Conservation (phyloP, 2,329 filamentous ascomycete species). For the Metarhizium humberi region DNA sequence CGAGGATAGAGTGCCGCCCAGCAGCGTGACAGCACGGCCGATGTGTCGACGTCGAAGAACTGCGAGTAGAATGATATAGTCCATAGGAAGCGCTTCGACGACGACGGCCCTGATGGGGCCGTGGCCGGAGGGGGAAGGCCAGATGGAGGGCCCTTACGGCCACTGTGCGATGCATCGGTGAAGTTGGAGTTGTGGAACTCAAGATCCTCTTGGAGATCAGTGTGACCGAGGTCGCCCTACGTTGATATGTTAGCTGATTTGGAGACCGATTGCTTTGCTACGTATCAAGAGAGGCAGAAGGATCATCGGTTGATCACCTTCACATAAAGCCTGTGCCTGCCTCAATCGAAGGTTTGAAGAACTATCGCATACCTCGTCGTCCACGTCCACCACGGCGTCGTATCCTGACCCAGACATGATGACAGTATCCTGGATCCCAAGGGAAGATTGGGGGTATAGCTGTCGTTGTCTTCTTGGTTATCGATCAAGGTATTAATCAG, state of each 20-base stretch:
- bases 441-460: neutral
- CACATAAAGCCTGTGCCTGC: neutral
- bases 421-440: conserved; percentile 9
- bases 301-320: neutral
- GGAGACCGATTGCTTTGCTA: neutral
- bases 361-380: conserved; percentile 64
- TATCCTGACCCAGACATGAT: conserved; percentile 80
- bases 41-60: conserved; percentile 97
- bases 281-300: neutral
- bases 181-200: conserved; percentile 96
- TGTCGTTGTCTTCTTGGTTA: neutral
- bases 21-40: conserved; percentile 78
- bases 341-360: neutral
- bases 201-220: conserved; percentile 95
- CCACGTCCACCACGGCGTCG: conserved; percentile 95
- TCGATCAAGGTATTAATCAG: neutral
- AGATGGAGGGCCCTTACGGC: conserved; percentile 36
- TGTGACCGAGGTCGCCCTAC: conserved; percentile 96
- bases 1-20: conserved; percentile 82
- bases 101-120: conserved; percentile 29
- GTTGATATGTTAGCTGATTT: neutral
- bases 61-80: conserved; percentile 87
- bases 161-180: conserved; percentile 44
- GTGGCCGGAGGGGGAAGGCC: conserved; percentile 51
- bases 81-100: conserved; percentile 87